A percentile compares a stretch with the other conserved stretches of the same genome.
These are phyloP conservation scores for Hortiboletus flavorubellus DNA, from an alignment of 768 basidiomycete genomes.

Conservation along the genomic window DNA sequence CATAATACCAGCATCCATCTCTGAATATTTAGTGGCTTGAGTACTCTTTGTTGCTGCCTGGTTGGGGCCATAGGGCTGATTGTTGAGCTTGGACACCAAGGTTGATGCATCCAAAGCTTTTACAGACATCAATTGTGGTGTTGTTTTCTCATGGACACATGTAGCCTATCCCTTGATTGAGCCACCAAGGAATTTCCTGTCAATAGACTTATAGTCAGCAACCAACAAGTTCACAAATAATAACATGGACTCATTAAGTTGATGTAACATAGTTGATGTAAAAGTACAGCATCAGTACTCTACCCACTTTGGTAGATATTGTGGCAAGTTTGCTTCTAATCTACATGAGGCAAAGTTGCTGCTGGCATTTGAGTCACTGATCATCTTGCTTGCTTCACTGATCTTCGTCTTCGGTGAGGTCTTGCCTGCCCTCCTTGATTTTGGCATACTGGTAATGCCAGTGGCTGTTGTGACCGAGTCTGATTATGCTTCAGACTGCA, in stretches of 20 bases:
- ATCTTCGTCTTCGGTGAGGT: neutral
- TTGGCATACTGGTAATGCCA: neutral
- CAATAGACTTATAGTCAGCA: neutral
- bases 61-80: no score
- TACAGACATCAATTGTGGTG: no score
- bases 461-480: neutral
- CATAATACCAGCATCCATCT: neutral
- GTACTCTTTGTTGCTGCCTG: neutral
- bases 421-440: neutral
- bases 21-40: neutral
- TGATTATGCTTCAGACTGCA: neutral
- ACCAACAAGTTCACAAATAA: conserved; percentile 2
- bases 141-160: neutral
- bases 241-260: neutral
- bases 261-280: neutral
- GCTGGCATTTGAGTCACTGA: neutral
- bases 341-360: neutral
- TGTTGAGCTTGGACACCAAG: no score
- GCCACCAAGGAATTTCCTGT: neutral
- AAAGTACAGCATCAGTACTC: no score
- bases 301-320: conserved; percentile 1
- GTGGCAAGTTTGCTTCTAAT: conserved; percentile 1
- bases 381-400: neutral
- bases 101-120: no score
- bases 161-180: neutral